Base-by-base conservation (phyloP, 2,329 filamentous ascomycete species). In the Metarhizium rileyi region DNA sequence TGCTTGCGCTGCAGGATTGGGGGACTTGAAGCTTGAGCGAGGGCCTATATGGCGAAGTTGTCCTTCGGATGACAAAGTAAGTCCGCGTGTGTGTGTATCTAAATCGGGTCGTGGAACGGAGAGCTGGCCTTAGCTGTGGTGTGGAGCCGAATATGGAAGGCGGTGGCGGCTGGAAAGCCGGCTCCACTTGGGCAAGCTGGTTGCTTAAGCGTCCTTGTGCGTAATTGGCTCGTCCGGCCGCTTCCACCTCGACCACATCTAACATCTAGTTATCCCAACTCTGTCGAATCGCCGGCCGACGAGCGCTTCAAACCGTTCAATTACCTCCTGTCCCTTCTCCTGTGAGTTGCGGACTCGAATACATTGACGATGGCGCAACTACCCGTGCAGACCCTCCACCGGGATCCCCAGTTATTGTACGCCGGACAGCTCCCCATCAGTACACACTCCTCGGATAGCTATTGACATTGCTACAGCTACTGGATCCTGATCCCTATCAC, bases 401-500 rank as follows among this genome's bases (percentile, higher is more conserved):
- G 93, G 80, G 94, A 98, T 86, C 91, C 93, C 63, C 90, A 95
- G 71, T 77, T 98, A 57, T 95, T 98, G 93, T 97, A 75, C 65
- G 87, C 69, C 4, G 16, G 18, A 26, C 28, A 25, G 7, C 5
- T 40, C n/a, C 6, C 26, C 9, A 22, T 10, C 38, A 20, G 25
- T 14, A 36, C 20, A n/a, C 18, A 33, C 25, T 20, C 22, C 26
- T 7, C 18, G 6, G 35, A 27, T 26, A 22, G 12, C 10, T 40
- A 30, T 45, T 51, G 23, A 51, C 47, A 12, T 33, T 16, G 10
- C 9, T 52, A 49, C 62, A 98, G 93, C 73, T 97, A 96, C 77
- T 98, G 93, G 93, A 98, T 98, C 70, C 78, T 98, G 53, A 84
- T 96, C 55, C 93, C 93, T 54, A 98, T 98, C 68, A 95, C 91